Evolutionary conservation across 768 basidiomycete genomes (phyloP).

Genomic region (Steccherinum ochraceum): DNA sequence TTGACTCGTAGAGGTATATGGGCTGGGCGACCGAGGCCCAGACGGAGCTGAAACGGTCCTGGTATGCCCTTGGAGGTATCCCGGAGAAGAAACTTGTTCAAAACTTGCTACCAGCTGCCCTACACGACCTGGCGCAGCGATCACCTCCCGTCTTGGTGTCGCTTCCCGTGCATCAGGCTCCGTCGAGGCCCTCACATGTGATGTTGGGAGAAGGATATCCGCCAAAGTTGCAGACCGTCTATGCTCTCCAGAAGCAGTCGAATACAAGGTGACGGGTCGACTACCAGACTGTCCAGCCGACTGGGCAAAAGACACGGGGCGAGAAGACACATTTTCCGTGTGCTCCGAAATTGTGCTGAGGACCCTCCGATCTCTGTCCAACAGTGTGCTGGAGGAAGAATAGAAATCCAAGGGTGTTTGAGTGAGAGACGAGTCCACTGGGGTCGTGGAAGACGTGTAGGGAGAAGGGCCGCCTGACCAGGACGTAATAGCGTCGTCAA

Average conservation of each 20-base stretch:
- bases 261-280: conserved; percentile 29
- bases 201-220: conserved; percentile 30
- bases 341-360: conserved; percentile 76
- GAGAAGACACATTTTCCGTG: conserved; percentile 60
- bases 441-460: conserved; percentile 1
- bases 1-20: conserved; percentile 26
- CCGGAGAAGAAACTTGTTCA: conserved; percentile 42
- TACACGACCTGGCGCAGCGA: conserved; percentile 45
- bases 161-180: conserved; percentile 45
- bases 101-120: conserved; percentile 74
- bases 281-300: conserved; percentile 26
- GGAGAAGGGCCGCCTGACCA: conserved; percentile 43
- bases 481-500: conserved; percentile 54
- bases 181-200: conserved; percentile 52
- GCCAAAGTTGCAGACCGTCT: conserved; percentile 41
- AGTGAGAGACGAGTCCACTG: neutral
- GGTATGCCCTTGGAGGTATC: conserved; percentile 36
- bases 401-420: neutral
- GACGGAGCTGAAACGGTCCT: conserved; percentile 43
- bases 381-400: conserved; percentile 24
- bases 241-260: conserved; percentile 36
- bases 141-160: conserved; percentile 22
- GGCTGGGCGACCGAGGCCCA: conserved; percentile 33
- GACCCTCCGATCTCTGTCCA: conserved; percentile 37
- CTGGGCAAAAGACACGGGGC: conserved; percentile 41